Base-by-base conservation (phyloP, 2,329 filamentous ascomycete species). In the Cercospora beticola region DNA sequence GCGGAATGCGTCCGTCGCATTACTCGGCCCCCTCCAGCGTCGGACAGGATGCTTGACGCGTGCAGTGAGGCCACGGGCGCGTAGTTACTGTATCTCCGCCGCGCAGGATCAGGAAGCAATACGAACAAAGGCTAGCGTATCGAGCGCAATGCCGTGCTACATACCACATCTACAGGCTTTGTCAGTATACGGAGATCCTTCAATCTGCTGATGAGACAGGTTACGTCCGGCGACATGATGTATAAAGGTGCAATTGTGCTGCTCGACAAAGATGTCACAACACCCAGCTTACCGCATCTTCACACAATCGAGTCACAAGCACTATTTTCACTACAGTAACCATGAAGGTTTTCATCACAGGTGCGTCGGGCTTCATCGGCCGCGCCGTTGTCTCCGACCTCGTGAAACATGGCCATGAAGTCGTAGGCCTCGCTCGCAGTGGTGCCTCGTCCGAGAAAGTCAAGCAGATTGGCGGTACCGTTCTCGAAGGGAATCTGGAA, bases 361-460 rank as follows among this genome's bases (percentile, higher is more conserved):
- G 81, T 59, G 81, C 81, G 18, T 82, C 81, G 1, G 81, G 81
- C 67, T 78, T 81, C 28, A 75, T 81, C 12, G 81, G 81, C 66
- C 74, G 78, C 4, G 78, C 77, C 3, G 77, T 80, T 1, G 76
- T 82, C 26, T 71, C 78, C 49, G 74, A 76, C 21, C 78, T 81
- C 75, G 75, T 82, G 36, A 69, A 74, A 16, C 68, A 78, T 5
- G 81, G 82, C 66, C 81, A 84, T 72, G 66, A 72, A 7, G 81
- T 85, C 18, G 74, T 75, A 62, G 82, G 79, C 5, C 80, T 85
- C 2, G 82, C 82, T 4, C 81, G 83, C 59, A 78, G 71, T 46
- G 75, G 78, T 10, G 30, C 71, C 2, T 68, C 67, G 8, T 76
- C 76, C 59, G 81, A 82, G 65, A 73, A 71, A 7, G 81, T 81